Evolutionary conservation across 495 filamentous ascomycete species (phyloP).

Genomic region (Penicillium desertorum): DNA sequence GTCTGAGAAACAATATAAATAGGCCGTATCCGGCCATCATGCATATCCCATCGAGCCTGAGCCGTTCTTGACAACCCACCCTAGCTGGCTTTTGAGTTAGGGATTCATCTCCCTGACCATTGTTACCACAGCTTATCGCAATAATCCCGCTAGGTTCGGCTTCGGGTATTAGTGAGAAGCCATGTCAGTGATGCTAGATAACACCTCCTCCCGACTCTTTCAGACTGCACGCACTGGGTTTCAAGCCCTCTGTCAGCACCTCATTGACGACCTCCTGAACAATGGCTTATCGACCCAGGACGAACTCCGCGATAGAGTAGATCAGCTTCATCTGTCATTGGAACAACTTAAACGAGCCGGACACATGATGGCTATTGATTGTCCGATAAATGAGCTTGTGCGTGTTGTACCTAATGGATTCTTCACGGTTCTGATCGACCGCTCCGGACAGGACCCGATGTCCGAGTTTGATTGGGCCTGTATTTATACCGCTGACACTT

Average conservation of each 20-base stretch:
- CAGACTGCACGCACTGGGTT: not conserved
- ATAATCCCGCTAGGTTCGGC: not conserved
- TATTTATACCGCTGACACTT: not conserved
- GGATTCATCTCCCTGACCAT: not conserved
- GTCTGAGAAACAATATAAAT: not conserved
- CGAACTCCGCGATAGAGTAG: not conserved
- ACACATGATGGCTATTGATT: slow-evolving; percentile 4
- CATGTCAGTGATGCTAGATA: not conserved
- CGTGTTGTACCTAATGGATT: not conserved
- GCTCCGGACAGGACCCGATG: not conserved
- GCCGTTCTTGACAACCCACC: not conserved
- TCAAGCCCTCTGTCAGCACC: not conserved
- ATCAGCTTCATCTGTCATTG: not conserved
- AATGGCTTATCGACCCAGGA: not conserved
- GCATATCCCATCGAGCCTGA: not conserved
- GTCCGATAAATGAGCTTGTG: not conserved
- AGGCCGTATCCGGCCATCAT: not conserved
- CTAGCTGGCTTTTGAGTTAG: not conserved
- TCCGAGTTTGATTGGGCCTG: slow-evolving; percentile 4
- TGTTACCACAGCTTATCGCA: not conserved
- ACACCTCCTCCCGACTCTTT: not conserved
- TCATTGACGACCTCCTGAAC: not conserved
- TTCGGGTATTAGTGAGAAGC: not conserved
- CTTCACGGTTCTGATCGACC: not conserved
- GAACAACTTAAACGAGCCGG: not conserved